A percentile compares a stretch with the other conserved stretches of the same genome.
Conservation (phyloP, 2,329 filamentous ascomycete species). For the Botryosphaeria agaves region DNA sequence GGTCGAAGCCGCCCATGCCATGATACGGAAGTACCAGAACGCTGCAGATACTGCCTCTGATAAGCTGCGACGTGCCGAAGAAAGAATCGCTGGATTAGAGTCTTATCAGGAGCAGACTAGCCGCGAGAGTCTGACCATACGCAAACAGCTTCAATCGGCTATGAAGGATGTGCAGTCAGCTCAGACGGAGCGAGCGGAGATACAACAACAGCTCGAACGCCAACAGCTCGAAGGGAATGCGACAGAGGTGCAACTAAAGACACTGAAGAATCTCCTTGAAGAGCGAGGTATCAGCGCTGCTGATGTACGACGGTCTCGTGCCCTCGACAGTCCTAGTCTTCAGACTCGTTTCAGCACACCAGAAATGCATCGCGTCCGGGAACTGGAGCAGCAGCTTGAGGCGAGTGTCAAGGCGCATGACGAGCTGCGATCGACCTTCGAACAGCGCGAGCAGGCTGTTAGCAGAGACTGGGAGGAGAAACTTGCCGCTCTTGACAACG, state of each 20-base stretch:
- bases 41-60: slow-evolving; percentile 78
- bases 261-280: slow-evolving; percentile 78
- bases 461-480: slow-evolving; percentile 85
- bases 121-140: slow-evolving; percentile 75
- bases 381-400: slow-evolving; percentile 78
- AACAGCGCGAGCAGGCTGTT: slow-evolving; percentile 69
- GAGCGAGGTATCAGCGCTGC: slow-evolving; percentile 77
- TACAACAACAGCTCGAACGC: slow-evolving; percentile 66
- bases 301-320: slow-evolving; percentile 51
- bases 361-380: slow-evolving; percentile 60
- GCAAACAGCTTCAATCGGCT: slow-evolving; percentile 73
- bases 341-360: slow-evolving; percentile 50
- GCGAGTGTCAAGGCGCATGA: slow-evolving; percentile 64
- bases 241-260: slow-evolving; percentile 77
- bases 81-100: slow-evolving; percentile 89
- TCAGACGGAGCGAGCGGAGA: slow-evolving; percentile 61
- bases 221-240: slow-evolving; percentile 92
- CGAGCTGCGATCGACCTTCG: slow-evolving; percentile 62
- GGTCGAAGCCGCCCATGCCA: slow-evolving; percentile 54
- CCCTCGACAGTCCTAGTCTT: slow-evolving; percentile 55
- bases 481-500: slow-evolving; percentile 81
- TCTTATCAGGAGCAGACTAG: slow-evolving; percentile 96
- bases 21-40: slow-evolving; percentile 77
- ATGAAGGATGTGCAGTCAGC: slow-evolving; percentile 72
- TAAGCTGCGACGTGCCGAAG: slow-evolving; percentile 80